Conservation (phyloP, 1,284 basidiomycete species). For the Apiotrichum gamsii region DNA sequence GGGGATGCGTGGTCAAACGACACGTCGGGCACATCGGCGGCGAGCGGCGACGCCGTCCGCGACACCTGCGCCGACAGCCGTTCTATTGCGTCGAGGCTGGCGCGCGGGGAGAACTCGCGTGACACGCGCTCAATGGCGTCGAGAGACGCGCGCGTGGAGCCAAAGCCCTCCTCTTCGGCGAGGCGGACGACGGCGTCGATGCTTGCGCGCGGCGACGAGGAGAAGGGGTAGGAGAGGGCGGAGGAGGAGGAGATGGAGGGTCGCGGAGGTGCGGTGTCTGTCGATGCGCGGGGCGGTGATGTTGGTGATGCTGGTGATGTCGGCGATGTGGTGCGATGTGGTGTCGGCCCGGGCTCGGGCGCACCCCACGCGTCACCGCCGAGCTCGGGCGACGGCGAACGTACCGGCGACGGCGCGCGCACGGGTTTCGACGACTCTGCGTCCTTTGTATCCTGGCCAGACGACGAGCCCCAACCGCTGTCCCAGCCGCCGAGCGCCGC, state of each 20-base stretch:
- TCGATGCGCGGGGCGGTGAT: background rate
- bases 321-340: background rate
- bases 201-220: slow-evolving; percentile 2
- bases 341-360: no score
- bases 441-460: background rate
- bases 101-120: background rate
- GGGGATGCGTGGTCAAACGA: no score
- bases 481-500: background rate
- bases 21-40: no score
- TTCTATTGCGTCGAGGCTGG: no score
- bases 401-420: background rate
- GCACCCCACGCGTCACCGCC: slow-evolving; percentile 1
- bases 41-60: no score
- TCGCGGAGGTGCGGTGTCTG: background rate
- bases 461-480: background rate
- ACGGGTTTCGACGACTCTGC: background rate
- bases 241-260: background rate
- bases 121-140: background rate
- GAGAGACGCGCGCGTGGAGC: slow-evolving; percentile 1
- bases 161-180: background rate
- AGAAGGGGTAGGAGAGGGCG: background rate
- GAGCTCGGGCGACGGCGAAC: background rate
- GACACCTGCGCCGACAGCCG: no score
- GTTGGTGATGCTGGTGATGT: no score
- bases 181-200: background rate